These are phyloP conservation scores for Globisporangium mamillatum DNA, from an alignment of 352 stramenopile genomes.

Conservation along the genomic window DNA sequence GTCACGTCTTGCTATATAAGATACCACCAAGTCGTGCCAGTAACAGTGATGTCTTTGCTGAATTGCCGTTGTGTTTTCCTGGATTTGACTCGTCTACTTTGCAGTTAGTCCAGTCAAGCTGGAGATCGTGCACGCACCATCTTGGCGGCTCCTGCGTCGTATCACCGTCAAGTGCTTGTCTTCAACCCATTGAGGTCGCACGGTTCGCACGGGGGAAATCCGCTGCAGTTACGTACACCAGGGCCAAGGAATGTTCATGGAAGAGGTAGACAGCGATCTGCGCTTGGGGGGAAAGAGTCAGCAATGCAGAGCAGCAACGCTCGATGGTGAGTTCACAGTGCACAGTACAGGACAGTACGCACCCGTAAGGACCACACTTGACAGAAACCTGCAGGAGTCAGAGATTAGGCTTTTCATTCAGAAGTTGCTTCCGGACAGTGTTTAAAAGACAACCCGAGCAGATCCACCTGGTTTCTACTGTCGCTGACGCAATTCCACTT, in stretches of 20 bases:
- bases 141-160: neutral
- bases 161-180: neutral
- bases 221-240: neutral
- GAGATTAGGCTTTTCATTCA: neutral
- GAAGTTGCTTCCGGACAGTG: neutral
- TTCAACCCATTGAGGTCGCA: neutral
- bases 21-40: neutral
- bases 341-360: neutral
- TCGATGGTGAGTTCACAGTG: neutral
- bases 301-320: neutral
- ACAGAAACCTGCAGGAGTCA: neutral
- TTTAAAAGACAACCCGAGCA: neutral
- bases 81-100: neutral
- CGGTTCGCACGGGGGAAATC: neutral
- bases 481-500: neutral
- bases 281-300: neutral
- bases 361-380: neutral
- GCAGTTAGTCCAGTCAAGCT: neutral
- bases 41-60: neutral
- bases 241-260: neutral
- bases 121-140: neutral
- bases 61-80: neutral
- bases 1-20: neutral
- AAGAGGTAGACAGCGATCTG: too few relatives aligned
- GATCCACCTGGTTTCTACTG: neutral